These are phyloP conservation scores for Colletotrichum godetiae DNA, from an alignment of 2,329 filamentous ascomycete genomes.

Conservation along the genomic window DNA sequence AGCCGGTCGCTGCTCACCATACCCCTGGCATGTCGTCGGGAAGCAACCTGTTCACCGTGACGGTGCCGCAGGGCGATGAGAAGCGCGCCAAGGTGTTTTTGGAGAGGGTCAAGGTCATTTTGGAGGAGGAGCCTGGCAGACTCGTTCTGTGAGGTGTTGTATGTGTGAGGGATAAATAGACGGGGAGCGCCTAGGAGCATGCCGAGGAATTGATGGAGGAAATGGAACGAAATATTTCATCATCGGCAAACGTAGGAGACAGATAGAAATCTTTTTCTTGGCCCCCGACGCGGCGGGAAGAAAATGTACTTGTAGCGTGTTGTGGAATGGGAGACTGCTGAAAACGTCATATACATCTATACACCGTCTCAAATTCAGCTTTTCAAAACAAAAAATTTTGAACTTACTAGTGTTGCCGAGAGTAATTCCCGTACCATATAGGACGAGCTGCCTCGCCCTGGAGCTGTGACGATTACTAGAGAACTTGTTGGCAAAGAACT, in stretches of 20 bases:
- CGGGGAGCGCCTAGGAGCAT: neutral
- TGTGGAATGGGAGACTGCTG: constrained; percentile 27
- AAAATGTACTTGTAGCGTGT: constrained; percentile 33
- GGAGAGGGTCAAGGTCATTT: constrained; percentile 83
- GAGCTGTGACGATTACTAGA: too few species aligned
- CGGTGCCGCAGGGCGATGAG: constrained; percentile 83
- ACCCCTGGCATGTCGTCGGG: constrained; percentile 62
- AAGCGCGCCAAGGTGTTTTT: constrained; percentile 84
- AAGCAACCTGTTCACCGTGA: constrained; percentile 84
- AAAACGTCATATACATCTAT: constrained; percentile 22
- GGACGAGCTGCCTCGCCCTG: neutral
- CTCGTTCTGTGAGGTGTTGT: constrained; percentile 67
- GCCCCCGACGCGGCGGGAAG: neutral
- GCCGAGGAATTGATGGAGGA: neutral
- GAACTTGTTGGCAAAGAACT: too few species aligned
- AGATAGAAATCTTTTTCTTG: constrained; percentile 6
- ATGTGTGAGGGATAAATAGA: constrained; percentile 1
- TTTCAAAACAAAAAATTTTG: neutral
- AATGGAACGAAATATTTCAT: neutral
- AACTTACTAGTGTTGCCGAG: neutral
- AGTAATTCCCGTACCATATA: neutral
- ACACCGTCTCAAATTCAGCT: constrained; percentile 1
- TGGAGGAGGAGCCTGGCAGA: constrained; percentile 84
- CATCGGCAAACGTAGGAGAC: constrained; percentile 20
- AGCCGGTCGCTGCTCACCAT: constrained; percentile 42